Percentiles rank a stretch among this genome's conserved stretches.
Evolutionary conservation across 257 asterid species (phyloP).

Genomic region (Solanum infundibuliforme): DNA sequence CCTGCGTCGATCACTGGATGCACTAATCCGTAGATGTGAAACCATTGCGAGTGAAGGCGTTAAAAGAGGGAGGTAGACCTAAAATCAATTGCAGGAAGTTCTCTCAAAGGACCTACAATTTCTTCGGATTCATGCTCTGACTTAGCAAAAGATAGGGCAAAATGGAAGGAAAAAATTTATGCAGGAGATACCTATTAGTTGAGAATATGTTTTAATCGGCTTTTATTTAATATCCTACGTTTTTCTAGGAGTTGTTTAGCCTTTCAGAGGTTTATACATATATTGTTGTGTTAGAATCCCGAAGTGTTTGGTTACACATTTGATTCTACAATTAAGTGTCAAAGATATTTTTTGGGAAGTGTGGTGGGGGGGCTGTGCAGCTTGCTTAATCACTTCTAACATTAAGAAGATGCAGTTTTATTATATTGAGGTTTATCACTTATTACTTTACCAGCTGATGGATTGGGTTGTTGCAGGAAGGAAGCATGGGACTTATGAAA

Average conservation of each 20-base stretch:
- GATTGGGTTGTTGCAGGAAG: constrained; percentile 48
- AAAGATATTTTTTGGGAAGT: neutral
- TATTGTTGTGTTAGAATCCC: neutral
- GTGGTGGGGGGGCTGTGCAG: neutral
- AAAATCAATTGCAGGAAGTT: neutral
- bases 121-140: neutral
- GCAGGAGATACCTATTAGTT: neutral
- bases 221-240: neutral
- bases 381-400: neutral
- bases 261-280: neutral
- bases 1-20: neutral
- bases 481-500: constrained; percentile 90
- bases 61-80: neutral
- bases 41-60: neutral
- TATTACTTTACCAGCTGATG: neutral
- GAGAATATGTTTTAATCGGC: neutral
- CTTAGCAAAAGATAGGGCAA: neutral
- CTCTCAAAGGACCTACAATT: neutral
- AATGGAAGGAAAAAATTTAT: neutral
- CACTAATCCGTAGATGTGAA: neutral
- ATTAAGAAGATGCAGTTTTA: neutral
- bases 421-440: neutral
- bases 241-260: neutral
- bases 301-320: neutral
- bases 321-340: neutral